A percentile compares a stretch with the other conserved stretches of the same genome.
Conservation (phyloP, 345 rosid species). For the Rubroshorea leprosula region DNA sequence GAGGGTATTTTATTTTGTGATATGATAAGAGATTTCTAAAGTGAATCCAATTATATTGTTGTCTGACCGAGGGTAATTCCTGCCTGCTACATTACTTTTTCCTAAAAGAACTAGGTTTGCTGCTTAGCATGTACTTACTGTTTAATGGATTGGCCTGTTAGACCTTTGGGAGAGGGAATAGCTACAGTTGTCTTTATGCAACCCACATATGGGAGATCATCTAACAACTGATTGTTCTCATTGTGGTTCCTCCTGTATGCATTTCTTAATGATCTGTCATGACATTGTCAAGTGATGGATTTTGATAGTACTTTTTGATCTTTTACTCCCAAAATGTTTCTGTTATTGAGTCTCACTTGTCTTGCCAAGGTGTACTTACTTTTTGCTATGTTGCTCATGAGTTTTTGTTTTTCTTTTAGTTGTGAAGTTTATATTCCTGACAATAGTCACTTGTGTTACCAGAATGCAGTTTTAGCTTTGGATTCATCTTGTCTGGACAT, state of each 20-base stretch:
- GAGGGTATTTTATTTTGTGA: neutral
- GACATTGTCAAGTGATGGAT: neutral
- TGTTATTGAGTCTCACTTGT: no score
- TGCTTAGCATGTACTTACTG: neutral
- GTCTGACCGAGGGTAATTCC: neutral
- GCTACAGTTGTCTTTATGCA: no score
- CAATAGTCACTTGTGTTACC: constrained; percentile 19
- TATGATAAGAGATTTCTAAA: neutral
- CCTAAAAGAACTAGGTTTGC: neutral
- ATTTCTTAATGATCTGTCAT: neutral
- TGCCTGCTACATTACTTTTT: constrained; percentile 1
- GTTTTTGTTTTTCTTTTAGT: no score
- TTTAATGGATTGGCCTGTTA: no score
- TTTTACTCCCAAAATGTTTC: no score
- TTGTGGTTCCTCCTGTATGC: neutral
- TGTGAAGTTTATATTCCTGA: constrained; percentile 11
- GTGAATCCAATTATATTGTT: neutral
- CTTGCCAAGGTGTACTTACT: no score
- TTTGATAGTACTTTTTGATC: no score
- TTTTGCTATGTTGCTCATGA: no score
- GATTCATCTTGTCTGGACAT: constrained; percentile 82
- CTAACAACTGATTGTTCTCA: constrained; percentile 4
- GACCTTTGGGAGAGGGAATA: no score
- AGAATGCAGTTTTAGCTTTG: constrained; percentile 88
- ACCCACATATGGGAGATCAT: neutral